Evolutionary conservation across 2,329 filamentous ascomycete genomes (phyloP).

Genomic region (Trichoderma sp.): DNA sequence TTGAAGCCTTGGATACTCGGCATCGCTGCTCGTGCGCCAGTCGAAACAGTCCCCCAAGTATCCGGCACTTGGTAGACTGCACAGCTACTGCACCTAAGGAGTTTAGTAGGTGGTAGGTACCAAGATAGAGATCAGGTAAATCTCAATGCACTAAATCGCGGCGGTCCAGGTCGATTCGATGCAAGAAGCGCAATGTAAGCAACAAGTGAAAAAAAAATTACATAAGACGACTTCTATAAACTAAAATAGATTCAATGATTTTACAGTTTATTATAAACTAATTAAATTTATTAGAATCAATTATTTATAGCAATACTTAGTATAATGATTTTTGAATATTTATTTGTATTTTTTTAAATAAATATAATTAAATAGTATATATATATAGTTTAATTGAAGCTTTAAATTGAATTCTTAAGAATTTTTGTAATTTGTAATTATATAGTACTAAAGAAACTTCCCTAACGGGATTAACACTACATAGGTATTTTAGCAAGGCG

Average conservation of each 20-base stretch:
- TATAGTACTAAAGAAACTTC: neutral
- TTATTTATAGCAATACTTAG: neutral
- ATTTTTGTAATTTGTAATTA: neutral
- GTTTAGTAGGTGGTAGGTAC: neutral
- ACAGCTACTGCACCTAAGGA: neutral
- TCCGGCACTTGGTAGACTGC: conserved; percentile 13
- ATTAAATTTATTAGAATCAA: neutral
- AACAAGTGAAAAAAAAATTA: neutral
- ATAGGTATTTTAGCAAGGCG: neutral
- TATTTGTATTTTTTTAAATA: neutral
- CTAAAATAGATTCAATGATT: neutral
- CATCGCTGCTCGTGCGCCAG: conserved; percentile 26
- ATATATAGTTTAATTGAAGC: neutral
- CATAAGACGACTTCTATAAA: neutral
- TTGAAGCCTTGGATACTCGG: conserved; percentile 43
- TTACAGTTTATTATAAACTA: neutral
- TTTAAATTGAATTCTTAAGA: neutral
- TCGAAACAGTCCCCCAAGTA: conserved; percentile 6
- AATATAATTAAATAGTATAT: neutral
- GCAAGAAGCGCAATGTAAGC: neutral
- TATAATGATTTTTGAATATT: neutral
- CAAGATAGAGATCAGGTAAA: neutral
- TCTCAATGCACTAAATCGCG: neutral
- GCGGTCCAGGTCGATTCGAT: neutral
- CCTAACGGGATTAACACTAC: neutral